phyloP scores from a whole-genome alignment of 108 stramenopile genomes.

The Fistulifera solaris region DNA sequence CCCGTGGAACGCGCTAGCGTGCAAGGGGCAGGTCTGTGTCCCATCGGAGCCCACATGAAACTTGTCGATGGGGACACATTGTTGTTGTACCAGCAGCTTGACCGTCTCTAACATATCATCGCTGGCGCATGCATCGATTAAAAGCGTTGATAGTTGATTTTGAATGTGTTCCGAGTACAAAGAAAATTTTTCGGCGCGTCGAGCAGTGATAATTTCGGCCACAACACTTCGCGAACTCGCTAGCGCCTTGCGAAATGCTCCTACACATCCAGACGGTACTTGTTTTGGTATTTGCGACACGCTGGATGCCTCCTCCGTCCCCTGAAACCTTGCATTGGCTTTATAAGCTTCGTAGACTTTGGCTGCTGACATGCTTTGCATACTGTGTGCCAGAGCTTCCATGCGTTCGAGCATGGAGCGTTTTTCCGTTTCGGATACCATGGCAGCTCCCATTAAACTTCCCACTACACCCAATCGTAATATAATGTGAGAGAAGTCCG shows the following conservation, averaged over 20 bases:
- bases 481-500: conserved; percentile 40
- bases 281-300: conserved; percentile 5
- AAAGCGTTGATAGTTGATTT: conserved; percentile 24
- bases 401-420: conserved; percentile 1
- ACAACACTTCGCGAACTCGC: conserved; percentile 30
- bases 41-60: conserved; percentile 63
- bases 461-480: conserved; percentile 62
- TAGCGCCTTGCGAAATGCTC: conserved; percentile 57
- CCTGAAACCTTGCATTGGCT: too few species aligned
- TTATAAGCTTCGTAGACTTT: conserved; percentile 46
- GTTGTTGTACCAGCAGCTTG: conserved; percentile 40
- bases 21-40: conserved; percentile 67
- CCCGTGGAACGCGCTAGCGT: conserved; percentile 68
- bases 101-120: conserved; percentile 49
- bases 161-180: conserved; percentile 34
- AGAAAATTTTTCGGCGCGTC: conserved; percentile 39
- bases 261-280: conserved; percentile 48
- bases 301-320: too few species aligned
- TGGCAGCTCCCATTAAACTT: conserved; percentile 33
- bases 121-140: conserved; percentile 63
- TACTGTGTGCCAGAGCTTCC: not conserved
- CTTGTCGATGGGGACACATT: conserved; percentile 44
- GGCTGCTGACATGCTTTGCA: not conserved
- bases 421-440: conserved; percentile 4
- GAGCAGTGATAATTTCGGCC: conserved; percentile 24